Base-by-base conservation (phyloP, 2,329 filamentous ascomycete genomes). In the Colletotrichum australisinense region DNA sequence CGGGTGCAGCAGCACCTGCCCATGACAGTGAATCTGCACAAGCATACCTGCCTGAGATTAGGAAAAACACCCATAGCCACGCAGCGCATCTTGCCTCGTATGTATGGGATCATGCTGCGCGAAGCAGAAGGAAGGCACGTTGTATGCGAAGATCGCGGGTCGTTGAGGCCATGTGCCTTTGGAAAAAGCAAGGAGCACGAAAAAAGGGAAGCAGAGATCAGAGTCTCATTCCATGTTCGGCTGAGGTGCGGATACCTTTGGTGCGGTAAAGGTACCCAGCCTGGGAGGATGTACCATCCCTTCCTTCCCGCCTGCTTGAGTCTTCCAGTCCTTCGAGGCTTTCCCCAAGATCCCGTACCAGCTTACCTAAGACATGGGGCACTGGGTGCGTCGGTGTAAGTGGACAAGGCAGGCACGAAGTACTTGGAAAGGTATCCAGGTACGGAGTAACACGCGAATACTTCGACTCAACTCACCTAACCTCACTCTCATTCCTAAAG, bases 331-430 rank as follows among this genome's bases (percentile, higher is more conserved):
- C 16, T 19, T 19, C 38, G 32, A 42, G 38, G 38, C 38, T 42
- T 42, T 42, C 42, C 19, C 42, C 42, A 49, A 22, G 42, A n/a
- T 49, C 19, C 19, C 19, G 8, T n/a, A 3, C 60, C 28, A 63
- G 12, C n/a, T 22, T 30, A 22, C 46, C 60, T 53, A 8, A 53
- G 60, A 63, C 60, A 63, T 63, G 60, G 60, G 60, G 60, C 19
- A 42, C 6, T 35, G 32, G 11, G 38, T 63, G 53, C 49, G 52
- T 28, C n/a, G 28, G 28, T 30, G 42, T n/a, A 49, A 49, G 42
- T 49, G 22, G 12, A 12, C 42, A 35, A 35, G 60, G 46, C n/a
- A 53, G 42, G 42, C 26, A 63, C 24, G 38, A 35, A 12, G 38
- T 16, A 42, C 12, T 35, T 35, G 38, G 38, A 16, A 42, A 42